These are phyloP conservation scores for Glycine soja DNA, from an alignment of 306 rosid genomes.

Conservation along the genomic window DNA sequence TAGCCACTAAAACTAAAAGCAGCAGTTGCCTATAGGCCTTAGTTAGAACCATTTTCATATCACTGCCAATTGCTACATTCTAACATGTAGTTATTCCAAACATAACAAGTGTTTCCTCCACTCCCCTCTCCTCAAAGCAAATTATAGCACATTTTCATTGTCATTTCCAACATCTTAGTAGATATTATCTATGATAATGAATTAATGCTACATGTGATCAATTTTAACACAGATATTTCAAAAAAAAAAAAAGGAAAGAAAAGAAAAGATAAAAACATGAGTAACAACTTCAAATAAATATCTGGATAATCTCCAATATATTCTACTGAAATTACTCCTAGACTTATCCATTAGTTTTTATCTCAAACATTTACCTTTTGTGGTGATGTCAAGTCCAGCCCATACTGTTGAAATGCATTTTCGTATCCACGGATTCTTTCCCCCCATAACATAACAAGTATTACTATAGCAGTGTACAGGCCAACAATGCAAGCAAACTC, in stretches of 20 bases:
- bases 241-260: not conserved
- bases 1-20: not conserved
- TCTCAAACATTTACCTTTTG: slow-evolving; percentile 61
- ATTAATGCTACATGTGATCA: not conserved
- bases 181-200: slow-evolving; percentile 14
- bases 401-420: slow-evolving; percentile 75
- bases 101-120: slow-evolving; percentile 1
- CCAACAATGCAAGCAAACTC: slow-evolving; percentile 78
- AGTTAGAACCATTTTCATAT: not conserved
- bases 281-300: slow-evolving; percentile 13
- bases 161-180: not conserved
- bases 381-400: slow-evolving; percentile 72
- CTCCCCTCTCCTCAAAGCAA: not conserved
- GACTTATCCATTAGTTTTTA: not conserved
- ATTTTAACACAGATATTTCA: slow-evolving; percentile 30
- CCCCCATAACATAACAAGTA: slow-evolving; percentile 90
- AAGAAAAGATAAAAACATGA: slow-evolving; percentile 10
- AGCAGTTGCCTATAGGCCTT: not conserved
- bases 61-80: not conserved
- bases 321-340: slow-evolving; percentile 9
- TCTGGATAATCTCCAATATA: slow-evolving; percentile 23
- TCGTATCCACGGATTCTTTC: slow-evolving; percentile 84
- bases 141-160: slow-evolving; percentile 14
- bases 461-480: slow-evolving; percentile 72
- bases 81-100: slow-evolving; percentile 24